Evolutionary conservation across 306 rosid genomes (phyloP).

Genomic region (Lathyrus oleraceus): DNA sequence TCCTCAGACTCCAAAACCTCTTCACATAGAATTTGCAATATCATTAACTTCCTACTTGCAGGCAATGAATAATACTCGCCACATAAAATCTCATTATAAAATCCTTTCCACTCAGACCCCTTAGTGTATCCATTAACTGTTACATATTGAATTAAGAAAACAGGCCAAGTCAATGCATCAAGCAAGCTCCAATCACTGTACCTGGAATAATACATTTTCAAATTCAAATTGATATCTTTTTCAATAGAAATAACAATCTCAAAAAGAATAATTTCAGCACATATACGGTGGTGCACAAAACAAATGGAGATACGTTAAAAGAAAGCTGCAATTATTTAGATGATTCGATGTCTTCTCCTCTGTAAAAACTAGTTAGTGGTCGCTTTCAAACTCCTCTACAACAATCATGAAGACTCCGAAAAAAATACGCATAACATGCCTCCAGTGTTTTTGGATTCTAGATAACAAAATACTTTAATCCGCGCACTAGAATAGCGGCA

Average conservation of each 20-base stretch:
- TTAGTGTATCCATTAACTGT: slow-evolving; percentile 63
- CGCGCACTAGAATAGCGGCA: background rate
- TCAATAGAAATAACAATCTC: background rate
- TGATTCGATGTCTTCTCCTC: background rate
- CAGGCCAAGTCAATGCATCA: slow-evolving; percentile 91
- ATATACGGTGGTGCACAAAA: background rate
- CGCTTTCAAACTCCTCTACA: background rate
- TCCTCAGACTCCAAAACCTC: slow-evolving; percentile 69
- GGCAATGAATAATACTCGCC: slow-evolving; percentile 74
- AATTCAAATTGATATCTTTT: background rate
- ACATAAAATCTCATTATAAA: slow-evolving; percentile 57
- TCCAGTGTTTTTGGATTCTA: background rate
- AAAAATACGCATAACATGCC: background rate
- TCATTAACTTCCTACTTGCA: slow-evolving; percentile 62
- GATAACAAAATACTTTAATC: background rate
- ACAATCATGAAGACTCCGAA: background rate
- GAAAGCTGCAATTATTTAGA: slow-evolving; percentile 5
- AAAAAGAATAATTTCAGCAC: background rate
- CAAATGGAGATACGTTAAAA: background rate
- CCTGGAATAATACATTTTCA: slow-evolving; percentile 44
- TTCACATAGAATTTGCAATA: slow-evolving; percentile 81
- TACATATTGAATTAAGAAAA: slow-evolving; percentile 70
- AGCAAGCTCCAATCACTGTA: slow-evolving; percentile 80
- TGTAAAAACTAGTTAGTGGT: background rate
- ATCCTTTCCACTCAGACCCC: slow-evolving; percentile 77